A percentile compares a stretch with the other conserved stretches of the same genome.
Conservation (phyloP, 768 basidiomycete species). For the Pulveroboletus sp. region DNA sequence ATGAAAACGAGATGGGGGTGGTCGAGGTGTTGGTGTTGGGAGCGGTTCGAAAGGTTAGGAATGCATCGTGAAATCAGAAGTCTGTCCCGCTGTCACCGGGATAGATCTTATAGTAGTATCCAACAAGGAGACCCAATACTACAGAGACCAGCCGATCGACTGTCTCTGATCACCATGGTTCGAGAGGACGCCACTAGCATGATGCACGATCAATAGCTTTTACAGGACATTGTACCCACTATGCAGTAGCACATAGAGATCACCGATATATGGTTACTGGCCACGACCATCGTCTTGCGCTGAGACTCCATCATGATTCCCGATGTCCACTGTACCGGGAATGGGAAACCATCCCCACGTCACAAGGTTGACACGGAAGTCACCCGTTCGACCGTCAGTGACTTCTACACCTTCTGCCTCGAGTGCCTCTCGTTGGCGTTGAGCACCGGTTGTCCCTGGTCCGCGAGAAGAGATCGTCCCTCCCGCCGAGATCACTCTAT, state of each 20-base stretch:
- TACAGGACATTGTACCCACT: neutral
- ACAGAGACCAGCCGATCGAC: neutral
- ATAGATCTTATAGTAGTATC: too few species aligned
- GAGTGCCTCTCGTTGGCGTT: conserved; percentile 69
- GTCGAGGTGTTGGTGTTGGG: too few species aligned
- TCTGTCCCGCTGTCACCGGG: too few species aligned
- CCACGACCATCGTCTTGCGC: neutral
- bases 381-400: conserved; percentile 48
- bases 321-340: conserved; percentile 22
- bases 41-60: too few species aligned
- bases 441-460: conserved; percentile 77
- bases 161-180: too few species aligned
- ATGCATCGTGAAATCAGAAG: neutral
- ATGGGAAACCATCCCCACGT: conserved; percentile 68
- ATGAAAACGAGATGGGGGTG: neutral
- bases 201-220: too few species aligned
- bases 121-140: neutral
- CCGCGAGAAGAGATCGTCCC: conserved; percentile 80
- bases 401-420: conserved; percentile 84
- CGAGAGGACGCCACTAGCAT: too few species aligned
- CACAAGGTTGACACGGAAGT: conserved; percentile 53
- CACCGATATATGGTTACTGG: neutral
- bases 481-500: conserved; percentile 67
- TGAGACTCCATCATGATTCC: neutral
- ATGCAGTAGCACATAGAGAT: neutral